Conservation (phyloP, 306 rosid genomes). For the Carpinus fangiana region DNA sequence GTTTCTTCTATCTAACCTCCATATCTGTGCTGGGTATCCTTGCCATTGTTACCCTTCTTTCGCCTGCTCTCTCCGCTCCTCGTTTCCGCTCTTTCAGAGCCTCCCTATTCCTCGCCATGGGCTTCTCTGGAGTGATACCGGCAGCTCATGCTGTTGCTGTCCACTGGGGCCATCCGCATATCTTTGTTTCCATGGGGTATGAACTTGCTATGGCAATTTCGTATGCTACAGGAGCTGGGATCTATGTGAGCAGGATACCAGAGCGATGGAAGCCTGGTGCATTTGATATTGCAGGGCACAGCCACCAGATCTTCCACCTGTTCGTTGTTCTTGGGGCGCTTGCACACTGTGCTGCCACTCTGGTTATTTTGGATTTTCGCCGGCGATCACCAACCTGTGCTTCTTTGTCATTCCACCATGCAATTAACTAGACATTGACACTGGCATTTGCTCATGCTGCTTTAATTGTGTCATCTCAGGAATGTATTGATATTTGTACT, state of each 20-base stretch:
- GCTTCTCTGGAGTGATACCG: conserved; percentile 83
- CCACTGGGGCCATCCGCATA: conserved; percentile 50
- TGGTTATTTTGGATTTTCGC: conserved; percentile 57
- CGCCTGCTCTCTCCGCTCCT: conserved; percentile 60
- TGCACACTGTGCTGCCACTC: conserved; percentile 67
- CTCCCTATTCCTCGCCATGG: conserved; percentile 71
- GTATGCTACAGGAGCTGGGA: conserved; percentile 67
- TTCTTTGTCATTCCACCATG: conserved; percentile 15
- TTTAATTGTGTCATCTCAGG: background rate
- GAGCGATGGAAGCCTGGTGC: conserved; percentile 89
- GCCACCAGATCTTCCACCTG: conserved; percentile 91
- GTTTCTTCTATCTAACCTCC: conserved; percentile 59
- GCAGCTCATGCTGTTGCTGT: conserved; percentile 64
- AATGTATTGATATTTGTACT: background rate
- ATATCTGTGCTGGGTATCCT: conserved; percentile 62
- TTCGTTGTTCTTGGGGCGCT: conserved; percentile 88
- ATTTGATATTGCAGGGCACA: conserved; percentile 89
- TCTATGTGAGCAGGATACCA: conserved; percentile 73
- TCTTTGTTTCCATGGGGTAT: conserved; percentile 56
- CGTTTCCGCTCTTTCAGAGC: conserved; percentile 68
- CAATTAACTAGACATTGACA: no score
- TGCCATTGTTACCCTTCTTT: conserved; percentile 66
- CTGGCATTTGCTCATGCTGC: conserved; percentile 8
- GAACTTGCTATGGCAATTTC: conserved; percentile 75
- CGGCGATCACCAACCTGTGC: conserved; percentile 54